Base-by-base conservation (phyloP, 2,329 filamentous ascomycete genomes). In the Exophiala bonariae region DNA sequence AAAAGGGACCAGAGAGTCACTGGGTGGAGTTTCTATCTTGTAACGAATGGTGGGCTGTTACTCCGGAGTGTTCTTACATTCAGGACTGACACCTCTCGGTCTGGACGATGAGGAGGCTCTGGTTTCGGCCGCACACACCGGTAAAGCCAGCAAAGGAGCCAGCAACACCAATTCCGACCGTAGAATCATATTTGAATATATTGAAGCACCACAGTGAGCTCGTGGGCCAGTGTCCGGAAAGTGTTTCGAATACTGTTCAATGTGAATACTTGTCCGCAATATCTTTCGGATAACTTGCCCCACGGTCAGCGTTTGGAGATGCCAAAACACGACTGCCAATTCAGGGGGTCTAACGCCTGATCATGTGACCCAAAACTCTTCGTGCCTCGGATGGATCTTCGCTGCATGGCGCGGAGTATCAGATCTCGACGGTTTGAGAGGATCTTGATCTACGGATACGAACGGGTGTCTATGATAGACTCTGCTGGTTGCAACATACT, bases 31-130 rank as follows among this genome's bases (percentile, higher is more conserved):
- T n/a, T n/a, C n/a, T 36, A 30, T 17, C 13, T 17, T 18, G 17
- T 10, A 18, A 18, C 6, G 7, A 16, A 10, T 38, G 17, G 6
- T 16, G 4, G 37, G 13, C 18, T 41, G 45, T 28, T 18, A 32
- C n/a, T 11, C 18, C 19, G 8, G 22, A 31, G 46, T 23, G 40
- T 37, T 81, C 86, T 72, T 78, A 96, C 91, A 96, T 72, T 96
- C 90, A 38, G 91, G 91, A 28, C 87, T 83, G 61, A 96, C 91
- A 60, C 91, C 91, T 64, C 89, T 81, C 47, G 91, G 91, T 64
- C 89, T 74, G 50, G 79, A 73, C 48, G 80, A 76, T 32, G 55
- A 51, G 6, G 57, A 57, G 19, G 58, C 47, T 41, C 54, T 49
- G 28, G 58, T 59, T 37, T 61, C 57, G 58, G 89, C 90, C 0